These are phyloP conservation scores for Millerozyma miso DNA, from an alignment of 805 yeast genomes.

Conservation along the genomic window DNA sequence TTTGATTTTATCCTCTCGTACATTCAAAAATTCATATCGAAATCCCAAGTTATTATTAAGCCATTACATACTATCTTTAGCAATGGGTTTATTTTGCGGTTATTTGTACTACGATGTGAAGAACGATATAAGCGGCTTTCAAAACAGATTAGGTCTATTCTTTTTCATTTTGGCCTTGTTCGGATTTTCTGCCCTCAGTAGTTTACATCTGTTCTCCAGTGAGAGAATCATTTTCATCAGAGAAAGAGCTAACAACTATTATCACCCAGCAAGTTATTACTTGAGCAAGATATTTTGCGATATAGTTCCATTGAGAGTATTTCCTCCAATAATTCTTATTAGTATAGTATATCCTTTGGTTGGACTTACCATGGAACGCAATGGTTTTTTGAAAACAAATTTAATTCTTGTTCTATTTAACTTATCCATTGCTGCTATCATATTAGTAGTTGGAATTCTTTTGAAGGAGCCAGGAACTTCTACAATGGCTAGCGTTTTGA, in stretches of 20 bases:
- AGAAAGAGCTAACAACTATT: constrained; percentile 93
- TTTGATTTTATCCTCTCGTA: constrained; percentile 71
- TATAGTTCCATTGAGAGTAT: constrained; percentile 81
- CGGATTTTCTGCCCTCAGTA: constrained; percentile 92
- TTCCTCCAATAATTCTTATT: constrained; percentile 85
- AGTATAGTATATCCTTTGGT: constrained; percentile 85
- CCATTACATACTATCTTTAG: constrained; percentile 72
- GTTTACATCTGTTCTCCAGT: constrained; percentile 80
- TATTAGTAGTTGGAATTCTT: constrained; percentile 82
- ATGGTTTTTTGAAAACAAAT: constrained; percentile 68
- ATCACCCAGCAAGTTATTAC: constrained; percentile 82
- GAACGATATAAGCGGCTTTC: constrained; percentile 94
- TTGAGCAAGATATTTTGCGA: constrained; percentile 84
- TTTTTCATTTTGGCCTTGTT: constrained; percentile 87
- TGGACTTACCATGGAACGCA: constrained; percentile 75
- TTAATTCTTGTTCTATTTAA: constrained; percentile 76
- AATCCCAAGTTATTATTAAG: constrained; percentile 86
- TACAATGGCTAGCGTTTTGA: constrained; percentile 79
- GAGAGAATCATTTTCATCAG: constrained; percentile 88
- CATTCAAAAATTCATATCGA: constrained; percentile 88
- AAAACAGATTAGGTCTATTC: constrained; percentile 88
- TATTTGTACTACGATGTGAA: constrained; percentile 75
- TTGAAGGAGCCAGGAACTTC: constrained; percentile 90
- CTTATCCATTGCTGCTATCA: constrained; percentile 78
- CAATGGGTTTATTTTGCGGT: constrained; percentile 83